A percentile compares a stretch with the other conserved stretches of the same genome.
phyloP scores from a whole-genome alignment of 768 basidiomycete genomes.

The Mycena crocata region DNA sequence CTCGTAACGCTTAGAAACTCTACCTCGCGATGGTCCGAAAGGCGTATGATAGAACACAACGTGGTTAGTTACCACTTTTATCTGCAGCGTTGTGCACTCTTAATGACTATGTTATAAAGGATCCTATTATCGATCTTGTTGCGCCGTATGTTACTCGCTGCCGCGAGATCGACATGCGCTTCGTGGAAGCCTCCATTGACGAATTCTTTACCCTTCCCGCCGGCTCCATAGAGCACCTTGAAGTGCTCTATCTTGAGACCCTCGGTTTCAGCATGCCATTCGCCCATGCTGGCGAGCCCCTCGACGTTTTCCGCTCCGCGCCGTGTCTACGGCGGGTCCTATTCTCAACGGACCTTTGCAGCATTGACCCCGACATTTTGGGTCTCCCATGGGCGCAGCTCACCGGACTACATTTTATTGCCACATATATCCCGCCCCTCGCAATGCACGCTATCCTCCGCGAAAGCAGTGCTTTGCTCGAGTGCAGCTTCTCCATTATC shows the following conservation, averaged over 20 bases:
- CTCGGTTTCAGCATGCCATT: conserved; percentile 31
- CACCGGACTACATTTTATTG: conserved; percentile 32
- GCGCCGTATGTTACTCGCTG: conserved; percentile 28
- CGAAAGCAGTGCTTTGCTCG: conserved; percentile 22
- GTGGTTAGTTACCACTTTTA: no score
- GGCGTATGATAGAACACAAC: conserved; percentile 7
- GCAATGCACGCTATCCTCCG: conserved; percentile 33
- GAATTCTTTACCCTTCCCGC: conserved; percentile 31
- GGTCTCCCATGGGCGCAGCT: conserved; percentile 34
- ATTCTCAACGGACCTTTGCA: conserved; percentile 33
- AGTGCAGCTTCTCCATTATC: conserved; percentile 35
- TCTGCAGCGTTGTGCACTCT: no score
- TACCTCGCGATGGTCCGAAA: conserved; percentile 26
- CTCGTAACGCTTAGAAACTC: conserved; percentile 34
- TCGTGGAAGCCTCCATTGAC: conserved; percentile 33
- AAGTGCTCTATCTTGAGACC: conserved; percentile 34
- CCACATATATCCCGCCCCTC: conserved; percentile 33
- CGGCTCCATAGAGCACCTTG: conserved; percentile 30
- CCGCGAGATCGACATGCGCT: conserved; percentile 35
- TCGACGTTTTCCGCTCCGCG: conserved; percentile 33
- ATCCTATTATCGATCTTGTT: conserved; percentile 27
- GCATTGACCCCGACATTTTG: conserved; percentile 29
- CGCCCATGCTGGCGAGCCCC: conserved; percentile 3
- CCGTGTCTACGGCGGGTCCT: conserved; percentile 33
- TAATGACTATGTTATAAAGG: no score